Conservation (phyloP, 768 basidiomycete species). For the Sarcomyxa edulis region DNA sequence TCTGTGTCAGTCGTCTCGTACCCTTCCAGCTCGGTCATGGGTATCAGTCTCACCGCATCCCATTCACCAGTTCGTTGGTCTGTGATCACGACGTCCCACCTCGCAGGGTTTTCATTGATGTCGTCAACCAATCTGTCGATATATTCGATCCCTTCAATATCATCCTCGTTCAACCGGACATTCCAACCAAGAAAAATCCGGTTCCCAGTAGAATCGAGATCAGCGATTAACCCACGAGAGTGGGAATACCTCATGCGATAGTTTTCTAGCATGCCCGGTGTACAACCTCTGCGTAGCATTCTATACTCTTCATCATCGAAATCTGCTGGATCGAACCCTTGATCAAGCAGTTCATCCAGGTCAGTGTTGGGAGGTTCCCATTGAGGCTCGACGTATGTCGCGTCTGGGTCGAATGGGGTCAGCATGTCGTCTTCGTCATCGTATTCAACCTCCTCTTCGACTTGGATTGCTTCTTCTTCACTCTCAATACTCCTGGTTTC, state of each 20-base stretch:
- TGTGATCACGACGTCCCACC: constrained; percentile 27
- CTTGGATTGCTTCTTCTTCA: constrained; percentile 19
- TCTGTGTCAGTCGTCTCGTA: constrained; percentile 32
- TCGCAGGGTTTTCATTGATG: constrained; percentile 22
- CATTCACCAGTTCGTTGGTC: constrained; percentile 16
- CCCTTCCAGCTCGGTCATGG: constrained; percentile 21
- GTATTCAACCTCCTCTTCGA: constrained; percentile 12
- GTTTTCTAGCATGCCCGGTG: constrained; percentile 48
- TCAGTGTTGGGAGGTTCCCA: constrained; percentile 55
- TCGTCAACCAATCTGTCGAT: constrained; percentile 36
- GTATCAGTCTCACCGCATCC: constrained; percentile 29
- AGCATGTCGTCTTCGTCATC: constrained; percentile 15
- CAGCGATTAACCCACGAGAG: constrained; percentile 45
- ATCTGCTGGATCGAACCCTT: constrained; percentile 25
- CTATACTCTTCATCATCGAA: background rate
- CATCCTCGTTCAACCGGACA: constrained; percentile 41
- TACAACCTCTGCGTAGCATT: constrained; percentile 26
- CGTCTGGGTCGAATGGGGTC: constrained; percentile 18
- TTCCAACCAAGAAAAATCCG: constrained; percentile 69
- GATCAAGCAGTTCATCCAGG: constrained; percentile 21
- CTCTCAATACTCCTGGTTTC: constrained; percentile 8
- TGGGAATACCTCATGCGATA: constrained; percentile 55
- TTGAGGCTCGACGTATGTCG: constrained; percentile 33
- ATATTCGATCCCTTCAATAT: constrained; percentile 37
- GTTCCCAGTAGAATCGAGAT: constrained; percentile 15